phyloP scores from a whole-genome alignment of 2,329 filamentous ascomycete species.

The Pseudopithomyces chartarum region DNA sequence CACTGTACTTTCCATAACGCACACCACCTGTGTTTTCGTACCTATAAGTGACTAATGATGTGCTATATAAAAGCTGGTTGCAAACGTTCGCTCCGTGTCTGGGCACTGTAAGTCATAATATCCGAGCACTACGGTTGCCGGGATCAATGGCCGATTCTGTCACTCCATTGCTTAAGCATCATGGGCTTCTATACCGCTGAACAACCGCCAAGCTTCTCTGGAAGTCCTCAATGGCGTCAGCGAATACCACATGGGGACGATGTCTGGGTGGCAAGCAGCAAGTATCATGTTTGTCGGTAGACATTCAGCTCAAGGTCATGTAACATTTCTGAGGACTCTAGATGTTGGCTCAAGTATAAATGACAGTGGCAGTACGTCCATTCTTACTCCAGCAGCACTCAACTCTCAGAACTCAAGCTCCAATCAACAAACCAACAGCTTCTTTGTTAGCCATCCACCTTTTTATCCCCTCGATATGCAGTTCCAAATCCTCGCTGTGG shows the following conservation, averaged over 20 bases:
- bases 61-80: no score
- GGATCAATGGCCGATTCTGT: neutral
- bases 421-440: neutral
- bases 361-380: neutral
- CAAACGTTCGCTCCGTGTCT: no score
- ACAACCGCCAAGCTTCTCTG: neutral
- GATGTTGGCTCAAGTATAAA: neutral
- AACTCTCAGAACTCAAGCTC: neutral
- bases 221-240: neutral
- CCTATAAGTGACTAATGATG: no score
- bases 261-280: neutral
- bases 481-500: constrained; percentile 4
- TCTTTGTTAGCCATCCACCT: neutral
- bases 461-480: constrained; percentile 6
- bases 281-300: no score
- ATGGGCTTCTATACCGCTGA: neutral
- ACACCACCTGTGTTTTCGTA: no score
- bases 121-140: no score
- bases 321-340: no score
- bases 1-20: no score
- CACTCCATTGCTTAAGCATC: neutral
- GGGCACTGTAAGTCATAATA: no score
- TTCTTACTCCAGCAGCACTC: neutral
- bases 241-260: neutral
- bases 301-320: neutral